Evolutionary conservation across 768 basidiomycete genomes (phyloP), one percentile per base, ranked within the genome.

Genomic region (Collybia sp.): DNA sequence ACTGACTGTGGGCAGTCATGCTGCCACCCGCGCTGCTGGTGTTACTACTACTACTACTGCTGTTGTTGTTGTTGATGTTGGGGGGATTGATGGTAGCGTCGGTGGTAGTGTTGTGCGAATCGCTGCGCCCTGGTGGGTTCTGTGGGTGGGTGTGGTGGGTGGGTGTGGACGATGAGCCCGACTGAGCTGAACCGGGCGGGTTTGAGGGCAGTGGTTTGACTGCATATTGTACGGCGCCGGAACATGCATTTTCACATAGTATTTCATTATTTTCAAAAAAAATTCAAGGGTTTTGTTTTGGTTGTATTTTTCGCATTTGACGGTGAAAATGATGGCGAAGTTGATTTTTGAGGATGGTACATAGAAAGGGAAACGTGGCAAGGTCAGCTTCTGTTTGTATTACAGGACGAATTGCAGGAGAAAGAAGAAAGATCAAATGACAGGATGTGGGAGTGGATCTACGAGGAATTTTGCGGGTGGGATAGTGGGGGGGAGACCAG

Each of bases 81-180:
- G 50, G 41, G 17, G 43, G 19, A 18, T 13, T 19, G 38, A 47
- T 40, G 41, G 36, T 34, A 48, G 47, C 32, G 31, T 40, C 32
- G 43, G 44, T 10, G 52, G 49, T 19, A 53, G 55, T 18, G 43
- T 32, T 41, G 43, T 42, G 13, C 25, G 25, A 4, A 8, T 25
- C 25, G 25, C 25, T 25, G 3, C 25, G 25, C 25, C 25, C 25
- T 8, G 25, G 25, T 25, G 25, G 25, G 25, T 25, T 54, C 48
- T 4, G 44, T 17, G 19, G 47, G 50, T 16, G 30, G 40, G 25
- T 39, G 19, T 6, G 20, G 18, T n/a, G 36, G 42, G 38, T 25
- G 40, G 25, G 19, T 19, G 31, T 9, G 33, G 38, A 36, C 48
- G 31, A 13, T 15, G 30, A 38, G 35, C 32, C 12, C 4, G 15